Evolutionary conservation across 306 rosid species (phyloP).

Genomic region (Pueraria montana): DNA sequence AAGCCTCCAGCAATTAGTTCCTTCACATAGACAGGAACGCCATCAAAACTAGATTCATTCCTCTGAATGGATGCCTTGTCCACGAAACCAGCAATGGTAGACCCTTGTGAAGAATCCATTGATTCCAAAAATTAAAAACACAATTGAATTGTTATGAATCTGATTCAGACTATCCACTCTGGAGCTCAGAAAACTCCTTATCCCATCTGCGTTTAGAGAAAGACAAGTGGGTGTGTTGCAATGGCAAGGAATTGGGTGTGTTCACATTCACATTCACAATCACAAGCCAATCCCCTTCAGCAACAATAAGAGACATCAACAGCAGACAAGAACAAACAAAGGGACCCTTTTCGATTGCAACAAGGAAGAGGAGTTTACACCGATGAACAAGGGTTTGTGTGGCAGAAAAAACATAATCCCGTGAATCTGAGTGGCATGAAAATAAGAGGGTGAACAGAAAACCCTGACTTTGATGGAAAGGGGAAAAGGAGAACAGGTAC

Average conservation of each 20-base stretch:
- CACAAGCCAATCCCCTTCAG: conserved; percentile 65
- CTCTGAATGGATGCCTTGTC: conserved; percentile 72
- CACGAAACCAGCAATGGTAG: conserved; percentile 76
- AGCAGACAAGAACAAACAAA: conserved; percentile 43
- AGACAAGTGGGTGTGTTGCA: conserved; percentile 47
- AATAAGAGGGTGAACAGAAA: not conserved
- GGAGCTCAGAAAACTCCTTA: conserved; percentile 74
- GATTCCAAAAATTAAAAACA: conserved; percentile 1
- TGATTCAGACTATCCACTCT: conserved; percentile 59
- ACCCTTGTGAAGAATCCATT: conserved; percentile 85
- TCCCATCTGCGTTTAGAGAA: conserved; percentile 75
- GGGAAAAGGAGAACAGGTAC: conserved; percentile 52
- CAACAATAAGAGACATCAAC: conserved; percentile 73
- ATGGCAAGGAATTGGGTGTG: conserved; percentile 67
- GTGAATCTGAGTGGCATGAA: not conserved
- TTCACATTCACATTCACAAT: conserved; percentile 33
- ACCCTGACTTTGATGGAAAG: not conserved
- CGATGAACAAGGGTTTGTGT: conserved; percentile 24
- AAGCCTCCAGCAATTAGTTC: conserved; percentile 92
- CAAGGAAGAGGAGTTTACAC: not conserved
- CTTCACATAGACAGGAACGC: conserved; percentile 80
- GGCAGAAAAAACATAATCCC: not conserved
- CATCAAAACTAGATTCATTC: conserved; percentile 62
- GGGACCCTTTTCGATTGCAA: conserved; percentile 27
- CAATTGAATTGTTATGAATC: not conserved